Evolutionary conservation across 2,329 filamentous ascomycete genomes (phyloP).

Genomic region (Trichoderma breve): DNA sequence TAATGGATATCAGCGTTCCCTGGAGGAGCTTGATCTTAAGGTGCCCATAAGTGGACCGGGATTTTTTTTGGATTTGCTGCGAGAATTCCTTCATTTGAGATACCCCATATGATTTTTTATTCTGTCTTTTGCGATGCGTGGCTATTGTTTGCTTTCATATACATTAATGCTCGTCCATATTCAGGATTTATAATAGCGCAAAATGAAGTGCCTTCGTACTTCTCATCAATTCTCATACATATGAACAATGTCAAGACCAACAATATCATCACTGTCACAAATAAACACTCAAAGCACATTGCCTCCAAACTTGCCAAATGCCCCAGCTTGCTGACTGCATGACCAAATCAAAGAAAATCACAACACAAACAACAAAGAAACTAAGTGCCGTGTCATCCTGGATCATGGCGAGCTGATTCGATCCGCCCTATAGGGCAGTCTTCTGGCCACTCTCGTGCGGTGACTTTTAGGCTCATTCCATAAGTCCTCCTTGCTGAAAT

Average conservation of each 20-base stretch:
- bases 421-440: neutral
- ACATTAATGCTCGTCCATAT: neutral
- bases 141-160: neutral
- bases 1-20: constrained; percentile 28
- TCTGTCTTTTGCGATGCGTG: neutral
- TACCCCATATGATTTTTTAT: constrained; percentile 26
- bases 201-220: neutral
- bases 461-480: constrained; percentile 11
- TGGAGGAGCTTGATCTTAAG: neutral
- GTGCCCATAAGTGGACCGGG: neutral
- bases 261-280: neutral
- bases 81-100: constrained; percentile 26
- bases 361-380: neutral
- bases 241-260: neutral
- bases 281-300: neutral
- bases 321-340: neutral
- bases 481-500: constrained; percentile 49
- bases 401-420: neutral
- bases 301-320: neutral
- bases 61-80: constrained; percentile 8
- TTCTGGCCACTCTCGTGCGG: neutral
- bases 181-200: neutral
- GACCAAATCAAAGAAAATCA: neutral
- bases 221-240: neutral
- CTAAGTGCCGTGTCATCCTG: rapidly evolving